These are phyloP conservation scores for Podaxis rugospora DNA, from an alignment of 768 basidiomycete species.

Conservation along the genomic window DNA sequence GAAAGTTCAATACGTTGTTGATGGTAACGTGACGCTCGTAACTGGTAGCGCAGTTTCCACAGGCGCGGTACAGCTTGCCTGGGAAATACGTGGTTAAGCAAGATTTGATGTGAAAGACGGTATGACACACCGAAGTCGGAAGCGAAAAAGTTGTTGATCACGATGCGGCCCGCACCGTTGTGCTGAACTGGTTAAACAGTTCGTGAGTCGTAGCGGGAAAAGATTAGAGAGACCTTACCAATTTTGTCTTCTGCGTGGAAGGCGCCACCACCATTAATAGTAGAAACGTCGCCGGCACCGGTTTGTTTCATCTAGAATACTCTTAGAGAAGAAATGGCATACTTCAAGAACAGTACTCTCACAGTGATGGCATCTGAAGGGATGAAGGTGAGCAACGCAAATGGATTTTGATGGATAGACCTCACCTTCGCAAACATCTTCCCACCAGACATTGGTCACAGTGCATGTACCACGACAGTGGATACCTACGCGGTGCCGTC, in stretches of 20 bases:
- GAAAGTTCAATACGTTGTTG: conserved; percentile 17
- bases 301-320: conserved; percentile 23
- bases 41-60: conserved; percentile 22
- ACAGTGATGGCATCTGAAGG: conserved; percentile 7
- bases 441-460: conserved; percentile 27
- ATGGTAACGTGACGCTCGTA: conserved; percentile 22
- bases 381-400: neutral
- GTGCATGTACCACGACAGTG: conserved; percentile 25
- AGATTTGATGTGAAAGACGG: neutral
- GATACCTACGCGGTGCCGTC: conserved; percentile 15
- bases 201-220: neutral
- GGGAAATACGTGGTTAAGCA: neutral
- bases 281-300: conserved; percentile 22
- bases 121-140: conserved; percentile 19
- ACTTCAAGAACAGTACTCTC: neutral
- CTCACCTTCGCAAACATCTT: conserved; percentile 26
- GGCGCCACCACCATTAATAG: conserved; percentile 23
- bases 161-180: conserved; percentile 22
- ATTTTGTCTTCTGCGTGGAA: conserved; percentile 24
- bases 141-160: conserved; percentile 24
- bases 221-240: conserved; percentile 12
- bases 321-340: neutral
- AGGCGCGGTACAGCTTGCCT: conserved; percentile 26
- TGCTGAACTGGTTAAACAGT: conserved; percentile 20
- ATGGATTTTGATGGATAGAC: neutral